phyloP scores from a whole-genome alignment of 23 red algal species.

The Pyropia haitanensis region DNA sequence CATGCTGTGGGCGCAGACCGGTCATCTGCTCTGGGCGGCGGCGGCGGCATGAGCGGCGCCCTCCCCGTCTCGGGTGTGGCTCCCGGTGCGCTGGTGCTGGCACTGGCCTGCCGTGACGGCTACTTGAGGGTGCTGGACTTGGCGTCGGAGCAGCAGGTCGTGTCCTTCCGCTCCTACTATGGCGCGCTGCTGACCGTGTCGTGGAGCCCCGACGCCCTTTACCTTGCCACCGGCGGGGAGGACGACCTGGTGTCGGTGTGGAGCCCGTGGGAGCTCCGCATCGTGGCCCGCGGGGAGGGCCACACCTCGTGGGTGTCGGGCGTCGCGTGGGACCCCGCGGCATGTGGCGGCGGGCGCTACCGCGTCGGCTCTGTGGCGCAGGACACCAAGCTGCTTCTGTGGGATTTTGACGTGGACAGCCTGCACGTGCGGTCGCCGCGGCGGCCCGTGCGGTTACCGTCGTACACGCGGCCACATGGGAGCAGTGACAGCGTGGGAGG shows the following conservation, averaged over 20 bases:
- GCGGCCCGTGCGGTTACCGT: no score
- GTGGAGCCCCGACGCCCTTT: slow-evolving; percentile 89
- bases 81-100: slow-evolving; percentile 15
- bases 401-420: slow-evolving; percentile 77
- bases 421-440: slow-evolving; percentile 5
- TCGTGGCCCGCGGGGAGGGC: slow-evolving; percentile 52
- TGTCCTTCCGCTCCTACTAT: slow-evolving; percentile 85
- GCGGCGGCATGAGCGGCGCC: no score
- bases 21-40: no score
- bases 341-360: slow-evolving; percentile 41
- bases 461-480: no score
- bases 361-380: slow-evolving; percentile 74
- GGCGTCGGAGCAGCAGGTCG: slow-evolving; percentile 22
- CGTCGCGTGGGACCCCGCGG: slow-evolving; percentile 52
- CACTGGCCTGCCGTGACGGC: slow-evolving; percentile 61
- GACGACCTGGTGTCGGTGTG: slow-evolving; percentile 92
- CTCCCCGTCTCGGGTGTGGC: no score
- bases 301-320: slow-evolving; percentile 72
- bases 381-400: slow-evolving; percentile 83
- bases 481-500: no score
- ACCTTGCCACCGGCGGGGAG: slow-evolving; percentile 91
- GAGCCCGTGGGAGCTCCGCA: slow-evolving; percentile 43
- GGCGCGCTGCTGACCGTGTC: slow-evolving; percentile 79
- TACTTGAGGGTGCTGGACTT: slow-evolving; percentile 74
- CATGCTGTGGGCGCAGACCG: no score